phyloP scores from a whole-genome alignment of 1,284 basidiomycete genomes.

The Cutaneotrichosporon sp. region DNA sequence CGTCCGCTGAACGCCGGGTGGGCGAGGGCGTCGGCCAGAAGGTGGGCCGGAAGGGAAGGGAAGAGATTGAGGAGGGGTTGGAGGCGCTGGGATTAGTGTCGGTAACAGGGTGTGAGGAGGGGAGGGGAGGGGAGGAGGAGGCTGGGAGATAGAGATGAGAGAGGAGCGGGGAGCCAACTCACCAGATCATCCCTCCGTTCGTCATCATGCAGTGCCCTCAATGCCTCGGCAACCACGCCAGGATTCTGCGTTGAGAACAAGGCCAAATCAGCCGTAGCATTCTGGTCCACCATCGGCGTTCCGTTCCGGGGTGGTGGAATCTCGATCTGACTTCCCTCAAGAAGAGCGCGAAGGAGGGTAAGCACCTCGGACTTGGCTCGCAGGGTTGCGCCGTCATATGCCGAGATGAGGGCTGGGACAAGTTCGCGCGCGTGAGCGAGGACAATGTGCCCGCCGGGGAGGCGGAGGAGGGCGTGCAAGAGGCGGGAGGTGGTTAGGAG shows the following conservation, averaged over 20 bases:
- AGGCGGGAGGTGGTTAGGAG: constrained; percentile 17
- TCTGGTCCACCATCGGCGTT: constrained; percentile 22
- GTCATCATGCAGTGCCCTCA: constrained; percentile 26
- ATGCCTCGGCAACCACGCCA: constrained; percentile 13
- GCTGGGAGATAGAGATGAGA: background rate
- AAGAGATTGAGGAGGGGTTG: constrained; percentile 38
- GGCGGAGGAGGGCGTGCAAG: constrained; percentile 18
- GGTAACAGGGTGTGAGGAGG: background rate
- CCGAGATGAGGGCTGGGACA: constrained; percentile 28
- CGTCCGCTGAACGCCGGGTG: constrained; percentile 40
- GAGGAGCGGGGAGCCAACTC: background rate
- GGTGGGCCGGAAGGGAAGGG: constrained; percentile 41
- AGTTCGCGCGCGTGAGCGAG: constrained; percentile 15
- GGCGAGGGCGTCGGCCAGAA: constrained; percentile 45
- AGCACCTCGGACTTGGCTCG: constrained; percentile 32
- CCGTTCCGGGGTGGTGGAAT: constrained; percentile 18
- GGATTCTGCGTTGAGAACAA: constrained; percentile 17
- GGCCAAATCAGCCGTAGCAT: constrained; percentile 25
- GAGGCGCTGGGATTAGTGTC: constrained; percentile 32
- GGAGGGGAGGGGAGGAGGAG: background rate
- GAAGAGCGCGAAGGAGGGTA: constrained; percentile 30
- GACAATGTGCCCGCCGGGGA: constrained; percentile 10
- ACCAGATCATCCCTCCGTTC: constrained; percentile 29
- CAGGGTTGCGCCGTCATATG: constrained; percentile 23
- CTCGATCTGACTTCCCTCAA: constrained; percentile 24